Percentiles rank a stretch among this genome's conserved stretches.
Evolutionary conservation across 345 rosid genomes (phyloP).

Genomic region (Eucalyptus brandiana): DNA sequence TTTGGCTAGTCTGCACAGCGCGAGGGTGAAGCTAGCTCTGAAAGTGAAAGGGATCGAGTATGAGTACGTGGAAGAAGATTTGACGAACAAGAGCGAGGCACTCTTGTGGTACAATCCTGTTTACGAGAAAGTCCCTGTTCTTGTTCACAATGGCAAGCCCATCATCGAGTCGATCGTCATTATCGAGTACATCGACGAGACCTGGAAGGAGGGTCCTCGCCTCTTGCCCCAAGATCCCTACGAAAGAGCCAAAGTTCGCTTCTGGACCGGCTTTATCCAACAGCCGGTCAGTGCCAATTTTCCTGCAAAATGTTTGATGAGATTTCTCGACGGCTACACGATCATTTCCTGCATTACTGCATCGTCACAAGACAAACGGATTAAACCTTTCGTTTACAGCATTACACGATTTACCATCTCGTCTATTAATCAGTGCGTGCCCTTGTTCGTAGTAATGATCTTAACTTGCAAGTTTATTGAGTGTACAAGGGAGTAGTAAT

Average conservation of each 20-base stretch:
- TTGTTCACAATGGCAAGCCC: constrained; percentile 36
- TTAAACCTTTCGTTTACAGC: background rate
- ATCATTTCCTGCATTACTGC: background rate
- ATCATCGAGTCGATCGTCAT: constrained; percentile 17
- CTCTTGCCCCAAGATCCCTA: constrained; percentile 30
- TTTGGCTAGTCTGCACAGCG: constrained; percentile 10
- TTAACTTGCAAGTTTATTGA: background rate
- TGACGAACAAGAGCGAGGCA: constrained; percentile 15
- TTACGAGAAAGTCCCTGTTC: constrained; percentile 25
- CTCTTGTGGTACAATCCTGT: constrained; percentile 23
- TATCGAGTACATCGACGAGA: constrained; percentile 36
- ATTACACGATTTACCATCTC: background rate
- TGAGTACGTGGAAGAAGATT: constrained; percentile 28
- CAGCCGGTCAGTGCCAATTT: background rate
- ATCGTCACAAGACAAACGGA: background rate
- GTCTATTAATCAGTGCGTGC: background rate
- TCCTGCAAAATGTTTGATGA: background rate
- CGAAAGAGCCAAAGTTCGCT: constrained; percentile 15
- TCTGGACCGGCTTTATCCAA: constrained; percentile 22
- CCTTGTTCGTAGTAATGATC: background rate
- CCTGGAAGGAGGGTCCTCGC: constrained; percentile 12
- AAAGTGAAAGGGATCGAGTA: constrained; percentile 19
- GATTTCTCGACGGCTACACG: background rate
- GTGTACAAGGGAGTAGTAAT: background rate
- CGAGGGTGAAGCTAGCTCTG: constrained; percentile 25